Base-by-base conservation (phyloP, 176 grass and related monocot species). In the Olyra latifolia region DNA sequence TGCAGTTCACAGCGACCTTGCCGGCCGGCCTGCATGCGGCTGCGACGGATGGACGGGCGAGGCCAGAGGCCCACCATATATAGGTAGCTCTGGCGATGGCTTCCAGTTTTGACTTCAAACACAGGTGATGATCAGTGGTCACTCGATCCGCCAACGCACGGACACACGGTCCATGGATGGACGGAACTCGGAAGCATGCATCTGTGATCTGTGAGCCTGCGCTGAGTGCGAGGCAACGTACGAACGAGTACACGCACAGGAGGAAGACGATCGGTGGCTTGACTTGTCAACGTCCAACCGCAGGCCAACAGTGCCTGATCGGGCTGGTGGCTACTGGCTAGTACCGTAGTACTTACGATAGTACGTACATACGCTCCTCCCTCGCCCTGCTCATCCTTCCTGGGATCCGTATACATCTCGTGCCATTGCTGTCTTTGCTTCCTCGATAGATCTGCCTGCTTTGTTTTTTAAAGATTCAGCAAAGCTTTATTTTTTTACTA, bases 91-190 rank as follows among this genome's bases (percentile, higher is more conserved):
- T 30, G 58, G 27, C 23, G 39, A 9, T 29, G 56, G 74, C 74
- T 43, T 76, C 17, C 25, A 28, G 42, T 77, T 77, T 62, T 77
- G 75, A 77, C 59, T 77, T 77, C 58, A 64, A 49, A 30, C 17
- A 1, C 56, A 46, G 74, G 56, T 35, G 32, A 35, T 30, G 40
- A 76, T 1, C 15, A 42, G 58, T 62, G 5, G 32, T 35, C 32
- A 35, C 5, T 35, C 32, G 4, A 35, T 35, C 32, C 4, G 32
- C 32, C n/a, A n/a, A n/a, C n/a, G n/a, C 40, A 3, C 23, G 2
- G 8, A 9, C 50, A 4, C 8, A 1, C 55, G n/a, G 23, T 42
- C 72, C 16, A 20, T 62, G 74, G 40, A 74, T 35, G 71, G 71
- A 62, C 10, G 54, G n/a, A 24, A n/a, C n/a, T n/a, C 54, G 3